Evolutionary conservation across 768 basidiomycete species (phyloP), one percentile per base, ranked within the genome.

Genomic region (Galerina marginata): DNA sequence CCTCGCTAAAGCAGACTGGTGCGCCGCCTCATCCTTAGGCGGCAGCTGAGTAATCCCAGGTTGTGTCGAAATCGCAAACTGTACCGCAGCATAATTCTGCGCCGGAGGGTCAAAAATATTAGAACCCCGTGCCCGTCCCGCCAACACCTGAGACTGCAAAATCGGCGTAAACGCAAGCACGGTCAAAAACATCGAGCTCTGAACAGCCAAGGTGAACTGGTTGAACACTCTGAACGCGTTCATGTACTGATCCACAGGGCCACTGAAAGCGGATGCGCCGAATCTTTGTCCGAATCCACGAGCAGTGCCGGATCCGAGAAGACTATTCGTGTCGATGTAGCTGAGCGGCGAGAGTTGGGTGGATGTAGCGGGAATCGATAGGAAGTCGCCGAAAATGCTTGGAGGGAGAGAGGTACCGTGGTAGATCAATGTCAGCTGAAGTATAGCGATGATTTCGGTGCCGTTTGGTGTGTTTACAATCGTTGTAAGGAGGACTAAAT

Each of bases 101-200:
- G 67, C 43, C 2, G 79, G 76, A 4, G 78, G 69, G 54, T 75
- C 69, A 53, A 81, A 77, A 1, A 72, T 72, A 54, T 78, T 80
- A 5, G 77, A 74, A 11, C 77, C 79, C 26, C 65, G 73, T 5
- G 63, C 68, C 20, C 67, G 62, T 6, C 77, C 76, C 12, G 69
- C 73, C 15, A 67, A 56, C 44, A 79, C 75, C 51, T 79, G 76
- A 2, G 72, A 69, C 16, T 74, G 52, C 3, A 68, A 69, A 11
- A 81, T 71, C 0, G 79, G 77, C 1, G 79, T 80, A 59, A 81
- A 76, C 0, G 75, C 74, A 20, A 79, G 65, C 0, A 74, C 67
- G 2, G 71, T 72, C 6, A 55, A 65, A 25, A 60, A 67, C 33
- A 77, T 47, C 4, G 72, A 63, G 11, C 65, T 62, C 25, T 56